phyloP scores from a whole-genome alignment of 345 rosid genomes.

The Microcos paniculata region DNA sequence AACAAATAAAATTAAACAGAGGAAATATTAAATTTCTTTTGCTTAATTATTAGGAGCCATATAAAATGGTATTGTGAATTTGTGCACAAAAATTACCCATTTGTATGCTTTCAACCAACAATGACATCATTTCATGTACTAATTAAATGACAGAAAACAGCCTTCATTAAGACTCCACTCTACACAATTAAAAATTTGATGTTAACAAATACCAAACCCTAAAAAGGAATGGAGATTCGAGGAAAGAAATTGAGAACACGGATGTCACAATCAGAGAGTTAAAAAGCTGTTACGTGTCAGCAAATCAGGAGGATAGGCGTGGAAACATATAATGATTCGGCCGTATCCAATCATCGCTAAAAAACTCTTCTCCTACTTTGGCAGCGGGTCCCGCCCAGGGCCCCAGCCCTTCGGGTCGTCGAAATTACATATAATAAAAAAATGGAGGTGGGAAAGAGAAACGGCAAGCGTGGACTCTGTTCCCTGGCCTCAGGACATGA shows the following conservation, averaged over 20 bases:
- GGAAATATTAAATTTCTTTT: too few species aligned
- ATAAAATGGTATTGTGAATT: too few species aligned
- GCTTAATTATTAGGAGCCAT: too few species aligned
- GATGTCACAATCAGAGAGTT: neutral
- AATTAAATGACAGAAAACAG: neutral
- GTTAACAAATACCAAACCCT: neutral
- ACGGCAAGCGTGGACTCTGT: conserved; percentile 14
- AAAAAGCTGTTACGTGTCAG: conserved; percentile 19
- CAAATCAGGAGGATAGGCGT: neutral
- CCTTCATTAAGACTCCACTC: conserved; percentile 2
- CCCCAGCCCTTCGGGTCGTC: neutral
- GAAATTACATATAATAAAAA: neutral
- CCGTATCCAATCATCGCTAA: neutral
- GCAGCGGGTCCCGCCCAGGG: neutral
- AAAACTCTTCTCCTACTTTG: neutral
- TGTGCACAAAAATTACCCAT: neutral
- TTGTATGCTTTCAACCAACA: neutral
- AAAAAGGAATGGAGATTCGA: neutral
- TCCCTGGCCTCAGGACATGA: conserved; percentile 12
- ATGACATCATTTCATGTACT: neutral
- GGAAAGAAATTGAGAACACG: neutral
- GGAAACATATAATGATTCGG: conserved; percentile 8
- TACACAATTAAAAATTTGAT: neutral
- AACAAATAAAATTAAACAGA: too few species aligned
- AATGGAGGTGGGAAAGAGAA: neutral